phyloP scores from a whole-genome alignment of 2,329 filamentous ascomycete species.

The Penicillium griseofulvum region DNA sequence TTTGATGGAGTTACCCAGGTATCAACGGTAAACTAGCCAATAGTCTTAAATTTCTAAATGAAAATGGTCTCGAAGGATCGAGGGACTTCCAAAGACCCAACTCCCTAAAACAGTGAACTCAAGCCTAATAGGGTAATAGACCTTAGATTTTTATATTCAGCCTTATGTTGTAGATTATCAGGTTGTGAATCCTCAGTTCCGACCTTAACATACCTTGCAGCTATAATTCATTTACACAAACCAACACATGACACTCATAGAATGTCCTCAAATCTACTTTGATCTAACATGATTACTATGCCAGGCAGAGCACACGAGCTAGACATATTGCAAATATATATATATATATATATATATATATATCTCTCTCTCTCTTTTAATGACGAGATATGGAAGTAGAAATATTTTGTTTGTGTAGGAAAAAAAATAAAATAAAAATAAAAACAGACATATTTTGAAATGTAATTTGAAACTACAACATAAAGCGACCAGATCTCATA shows the following conservation, averaged over 20 bases:
- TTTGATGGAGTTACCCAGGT: too few species aligned
- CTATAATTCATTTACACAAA: neutral
- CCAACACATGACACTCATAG: neutral
- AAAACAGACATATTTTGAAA: neutral
- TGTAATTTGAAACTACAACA: neutral
- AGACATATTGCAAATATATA: neutral
- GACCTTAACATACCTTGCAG: neutral
- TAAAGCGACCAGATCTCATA: neutral
- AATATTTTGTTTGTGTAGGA: neutral
- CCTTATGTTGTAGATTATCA: neutral
- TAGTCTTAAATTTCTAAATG: too few species aligned
- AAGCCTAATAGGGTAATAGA: too few species aligned
- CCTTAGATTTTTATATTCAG: neutral
- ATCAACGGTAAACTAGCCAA: too few species aligned
- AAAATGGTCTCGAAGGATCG: too few species aligned
- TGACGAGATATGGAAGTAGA: neutral
- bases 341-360: neutral
- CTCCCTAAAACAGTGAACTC: neutral
- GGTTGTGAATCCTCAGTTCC: neutral
- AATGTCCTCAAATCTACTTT: neutral
- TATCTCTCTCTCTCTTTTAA: too few species aligned
- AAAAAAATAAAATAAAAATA: too few species aligned
- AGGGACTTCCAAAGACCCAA: neutral
- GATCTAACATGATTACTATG: neutral
- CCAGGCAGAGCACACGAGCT: neutral